phyloP scores from a whole-genome alignment of 2,329 filamentous ascomycete genomes.

The Sporothrix dimorphospora region DNA sequence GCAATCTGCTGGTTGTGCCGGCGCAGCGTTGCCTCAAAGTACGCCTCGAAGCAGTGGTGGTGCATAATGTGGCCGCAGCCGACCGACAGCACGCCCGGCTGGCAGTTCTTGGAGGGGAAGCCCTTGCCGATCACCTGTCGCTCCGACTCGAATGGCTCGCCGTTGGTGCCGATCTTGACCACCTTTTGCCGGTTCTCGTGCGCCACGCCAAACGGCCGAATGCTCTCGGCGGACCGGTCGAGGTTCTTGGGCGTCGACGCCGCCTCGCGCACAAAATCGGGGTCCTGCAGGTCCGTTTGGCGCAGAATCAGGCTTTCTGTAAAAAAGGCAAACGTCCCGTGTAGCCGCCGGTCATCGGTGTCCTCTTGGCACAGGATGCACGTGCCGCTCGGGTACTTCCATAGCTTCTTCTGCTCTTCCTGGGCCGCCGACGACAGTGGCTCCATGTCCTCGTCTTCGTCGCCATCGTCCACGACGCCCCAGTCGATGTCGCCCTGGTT shows the following conservation, averaged over 20 bases:
- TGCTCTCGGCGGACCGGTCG: slow-evolving; percentile 79
- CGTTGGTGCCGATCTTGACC: slow-evolving; percentile 73
- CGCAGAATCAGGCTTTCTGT: slow-evolving; percentile 84
- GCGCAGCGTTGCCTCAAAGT: slow-evolving; percentile 79
- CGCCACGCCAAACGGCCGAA: slow-evolving; percentile 89
- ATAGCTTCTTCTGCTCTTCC: slow-evolving; percentile 68
- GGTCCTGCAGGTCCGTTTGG: slow-evolving; percentile 80
- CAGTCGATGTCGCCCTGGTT: slow-evolving; percentile 87
- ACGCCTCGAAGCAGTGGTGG: slow-evolving; percentile 91
- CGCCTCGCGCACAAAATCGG: slow-evolving; percentile 83
- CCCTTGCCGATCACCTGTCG: slow-evolving; percentile 86
- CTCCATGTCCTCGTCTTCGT: slow-evolving; percentile 57
- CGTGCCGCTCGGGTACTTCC: slow-evolving; percentile 90
- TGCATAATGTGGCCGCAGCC: slow-evolving; percentile 99
- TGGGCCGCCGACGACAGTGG: too few species aligned
- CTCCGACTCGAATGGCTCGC: slow-evolving; percentile 71
- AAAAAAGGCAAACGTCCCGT: slow-evolving; percentile 90
- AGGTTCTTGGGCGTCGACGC: slow-evolving; percentile 77
- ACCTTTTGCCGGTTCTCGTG: slow-evolving; percentile 81
- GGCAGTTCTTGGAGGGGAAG: slow-evolving; percentile 70
- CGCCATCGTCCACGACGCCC: slow-evolving; percentile 81
- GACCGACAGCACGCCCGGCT: slow-evolving; percentile 78
- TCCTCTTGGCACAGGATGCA: slow-evolving; percentile 98
- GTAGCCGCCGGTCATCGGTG: slow-evolving; percentile 83
- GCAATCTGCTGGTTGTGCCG: slow-evolving; percentile 92